These are phyloP conservation scores for Heracleum sosnowskyi DNA, from an alignment of 129 eudicot genomes.

Conservation along the genomic window DNA sequence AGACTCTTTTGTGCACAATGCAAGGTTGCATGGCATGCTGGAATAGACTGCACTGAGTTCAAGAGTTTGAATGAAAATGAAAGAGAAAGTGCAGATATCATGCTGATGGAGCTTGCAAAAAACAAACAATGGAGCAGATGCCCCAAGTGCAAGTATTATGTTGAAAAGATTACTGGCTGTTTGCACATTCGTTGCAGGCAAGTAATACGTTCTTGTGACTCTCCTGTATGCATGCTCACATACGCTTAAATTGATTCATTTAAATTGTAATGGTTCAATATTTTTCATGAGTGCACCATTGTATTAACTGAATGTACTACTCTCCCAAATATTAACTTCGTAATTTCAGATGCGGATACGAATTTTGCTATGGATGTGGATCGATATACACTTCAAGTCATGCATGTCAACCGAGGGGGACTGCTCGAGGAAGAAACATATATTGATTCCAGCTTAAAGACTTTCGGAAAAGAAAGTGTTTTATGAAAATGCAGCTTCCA, in stretches of 20 bases:
- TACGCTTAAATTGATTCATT: too few species aligned
- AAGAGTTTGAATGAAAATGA: neutral
- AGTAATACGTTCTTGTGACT: neutral
- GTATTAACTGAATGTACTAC: too few species aligned
- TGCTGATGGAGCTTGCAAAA: neutral
- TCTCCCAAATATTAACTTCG: neutral
- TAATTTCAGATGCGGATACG: neutral
- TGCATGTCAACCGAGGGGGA: neutral
- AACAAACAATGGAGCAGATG: slow-evolving; percentile 4
- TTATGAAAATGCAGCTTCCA: neutral
- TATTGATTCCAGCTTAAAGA: neutral
- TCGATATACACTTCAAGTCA: neutral
- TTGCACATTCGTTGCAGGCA: neutral
- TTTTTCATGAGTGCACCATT: too few species aligned
- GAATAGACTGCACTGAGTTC: neutral
- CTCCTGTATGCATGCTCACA: too few species aligned
- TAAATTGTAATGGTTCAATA: neutral
- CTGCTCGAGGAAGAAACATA: too few species aligned
- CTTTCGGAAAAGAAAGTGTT: neutral
- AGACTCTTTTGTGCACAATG: neutral
- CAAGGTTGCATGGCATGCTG: slow-evolving; percentile 4
- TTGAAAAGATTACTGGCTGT: neutral
- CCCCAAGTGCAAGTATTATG: neutral
- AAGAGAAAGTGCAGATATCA: neutral
- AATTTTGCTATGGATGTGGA: slow-evolving; percentile 2